A percentile compares a stretch with the other conserved stretches of the same genome.
These are phyloP conservation scores for Calonectria pteridis DNA, from an alignment of 2,329 filamentous ascomycete species.

Conservation along the genomic window DNA sequence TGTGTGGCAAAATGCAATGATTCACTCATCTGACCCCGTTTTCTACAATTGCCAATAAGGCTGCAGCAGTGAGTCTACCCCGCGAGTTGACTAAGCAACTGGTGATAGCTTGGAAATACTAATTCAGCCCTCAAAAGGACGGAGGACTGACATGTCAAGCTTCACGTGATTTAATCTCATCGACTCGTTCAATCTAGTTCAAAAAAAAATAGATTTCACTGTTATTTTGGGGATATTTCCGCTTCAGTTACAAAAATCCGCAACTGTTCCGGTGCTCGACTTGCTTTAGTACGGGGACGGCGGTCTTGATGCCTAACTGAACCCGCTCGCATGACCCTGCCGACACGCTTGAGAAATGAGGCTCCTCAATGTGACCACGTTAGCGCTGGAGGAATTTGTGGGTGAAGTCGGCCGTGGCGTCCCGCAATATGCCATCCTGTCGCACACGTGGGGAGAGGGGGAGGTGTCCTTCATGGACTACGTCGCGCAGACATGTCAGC, in stretches of 20 bases:
- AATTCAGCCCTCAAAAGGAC: neutral
- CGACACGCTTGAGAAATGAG: neutral
- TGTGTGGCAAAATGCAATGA: neutral
- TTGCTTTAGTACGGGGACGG: neutral
- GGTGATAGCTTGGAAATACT: neutral
- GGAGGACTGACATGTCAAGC: neutral
- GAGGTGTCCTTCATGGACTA: neutral
- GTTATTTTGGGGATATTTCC: neutral
- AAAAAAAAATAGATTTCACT: no score
- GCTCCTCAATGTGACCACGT: neutral
- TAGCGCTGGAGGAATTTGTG: constrained; percentile 9
- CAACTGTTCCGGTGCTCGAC: no score
- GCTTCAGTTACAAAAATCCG: neutral
- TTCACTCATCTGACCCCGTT: neutral
- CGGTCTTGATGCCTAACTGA: neutral
- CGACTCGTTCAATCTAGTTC: neutral
- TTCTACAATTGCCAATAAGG: neutral
- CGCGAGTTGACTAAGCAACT: neutral
- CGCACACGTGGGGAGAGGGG: constrained; percentile 1
- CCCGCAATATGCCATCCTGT: neutral
- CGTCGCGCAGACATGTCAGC: neutral
- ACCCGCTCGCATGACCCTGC: neutral
- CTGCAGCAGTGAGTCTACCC: neutral
- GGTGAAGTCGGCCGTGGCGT: neutral
- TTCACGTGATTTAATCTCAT: neutral